These are phyloP conservation scores for Elaeis oleifera DNA, from an alignment of 202 grass and related monocot species.

Conservation along the genomic window DNA sequence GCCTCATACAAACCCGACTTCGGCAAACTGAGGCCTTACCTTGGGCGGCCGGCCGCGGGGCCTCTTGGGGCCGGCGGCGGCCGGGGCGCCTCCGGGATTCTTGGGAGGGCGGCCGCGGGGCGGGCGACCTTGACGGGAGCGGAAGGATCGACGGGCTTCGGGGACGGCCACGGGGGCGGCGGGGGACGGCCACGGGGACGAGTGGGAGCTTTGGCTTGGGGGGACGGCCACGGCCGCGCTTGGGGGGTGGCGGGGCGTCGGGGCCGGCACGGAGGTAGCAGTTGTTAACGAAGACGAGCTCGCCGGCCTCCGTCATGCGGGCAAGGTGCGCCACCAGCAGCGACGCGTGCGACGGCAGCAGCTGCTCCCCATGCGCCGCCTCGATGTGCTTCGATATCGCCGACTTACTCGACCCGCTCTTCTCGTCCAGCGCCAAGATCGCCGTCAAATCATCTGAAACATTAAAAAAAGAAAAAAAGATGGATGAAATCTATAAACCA, in stretches of 20 bases:
- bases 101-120: slow-evolving; percentile 70
- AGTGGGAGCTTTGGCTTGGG: slow-evolving; percentile 29
- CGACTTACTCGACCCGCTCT: not conserved
- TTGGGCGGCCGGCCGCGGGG: slow-evolving; percentile 29
- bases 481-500: not conserved
- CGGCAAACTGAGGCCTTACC: slow-evolving; percentile 57
- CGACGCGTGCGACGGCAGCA: slow-evolving; percentile 52
- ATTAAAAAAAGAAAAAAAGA: not conserved
- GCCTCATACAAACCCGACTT: slow-evolving; percentile 87
- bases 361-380: slow-evolving; percentile 28
- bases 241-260: slow-evolving; percentile 16
- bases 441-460: not conserved
- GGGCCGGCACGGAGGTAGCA: not conserved
- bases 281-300: slow-evolving; percentile 44
- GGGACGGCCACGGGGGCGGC: slow-evolving; percentile 63
- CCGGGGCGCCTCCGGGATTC: slow-evolving; percentile 31
- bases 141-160: slow-evolving; percentile 53
- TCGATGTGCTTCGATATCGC: slow-evolving; percentile 24
- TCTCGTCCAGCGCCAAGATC: not conserved
- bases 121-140: slow-evolving; percentile 63
- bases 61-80: slow-evolving; percentile 16
- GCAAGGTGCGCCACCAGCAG: slow-evolving; percentile 57
- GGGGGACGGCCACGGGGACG: slow-evolving; percentile 26
- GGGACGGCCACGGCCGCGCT: slow-evolving; percentile 71
- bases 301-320: slow-evolving; percentile 52